These are phyloP conservation scores for Westerdykella sp. DNA, from an alignment of 2,329 filamentous ascomycete species.

Conservation along the genomic window DNA sequence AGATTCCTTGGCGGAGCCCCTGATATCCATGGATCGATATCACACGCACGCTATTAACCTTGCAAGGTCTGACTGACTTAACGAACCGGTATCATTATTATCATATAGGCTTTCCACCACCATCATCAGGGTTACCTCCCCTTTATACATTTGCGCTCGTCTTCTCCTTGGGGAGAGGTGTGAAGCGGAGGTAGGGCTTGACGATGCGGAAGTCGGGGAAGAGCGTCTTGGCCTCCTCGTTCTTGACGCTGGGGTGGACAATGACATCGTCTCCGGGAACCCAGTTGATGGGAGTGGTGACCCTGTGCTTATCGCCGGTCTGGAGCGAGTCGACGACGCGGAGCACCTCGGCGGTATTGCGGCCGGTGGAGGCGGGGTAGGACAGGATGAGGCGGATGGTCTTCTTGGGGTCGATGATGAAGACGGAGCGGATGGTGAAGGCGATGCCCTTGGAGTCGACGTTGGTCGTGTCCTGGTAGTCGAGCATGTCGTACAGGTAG, in stretches of 20 bases:
- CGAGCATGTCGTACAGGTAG: conserved; percentile 48
- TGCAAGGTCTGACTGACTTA: too few relatives aligned
- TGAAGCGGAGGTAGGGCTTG: conserved; percentile 57
- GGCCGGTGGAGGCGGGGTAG: conserved; percentile 57
- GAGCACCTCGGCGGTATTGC: conserved; percentile 49
- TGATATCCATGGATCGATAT: too few relatives aligned
- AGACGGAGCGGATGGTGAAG: conserved; percentile 60
- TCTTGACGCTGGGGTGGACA: conserved; percentile 54
- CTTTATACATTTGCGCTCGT: conserved; percentile 40
- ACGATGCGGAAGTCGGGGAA: conserved; percentile 57
- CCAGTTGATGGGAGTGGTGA: conserved; percentile 60
- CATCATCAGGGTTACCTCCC: not conserved
- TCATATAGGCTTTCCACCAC: too few relatives aligned
- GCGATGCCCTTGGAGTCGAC: conserved; percentile 52
- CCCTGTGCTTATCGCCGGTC: conserved; percentile 54
- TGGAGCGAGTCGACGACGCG: conserved; percentile 49
- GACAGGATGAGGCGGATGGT: conserved; percentile 57
- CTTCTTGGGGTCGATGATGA: conserved; percentile 61
- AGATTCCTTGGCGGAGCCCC: too few relatives aligned
- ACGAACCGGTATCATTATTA: too few relatives aligned
- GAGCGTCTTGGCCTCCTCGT: conserved; percentile 52
- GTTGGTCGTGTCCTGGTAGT: conserved; percentile 53
- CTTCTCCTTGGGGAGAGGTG: conserved; percentile 54
- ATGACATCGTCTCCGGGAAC: conserved; percentile 55
- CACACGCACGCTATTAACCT: too few relatives aligned